Evolutionary conservation across 352 stramenopile species (phyloP), one percentile per base, ranked within the genome.

Genomic region (Pythium periplocum): DNA sequence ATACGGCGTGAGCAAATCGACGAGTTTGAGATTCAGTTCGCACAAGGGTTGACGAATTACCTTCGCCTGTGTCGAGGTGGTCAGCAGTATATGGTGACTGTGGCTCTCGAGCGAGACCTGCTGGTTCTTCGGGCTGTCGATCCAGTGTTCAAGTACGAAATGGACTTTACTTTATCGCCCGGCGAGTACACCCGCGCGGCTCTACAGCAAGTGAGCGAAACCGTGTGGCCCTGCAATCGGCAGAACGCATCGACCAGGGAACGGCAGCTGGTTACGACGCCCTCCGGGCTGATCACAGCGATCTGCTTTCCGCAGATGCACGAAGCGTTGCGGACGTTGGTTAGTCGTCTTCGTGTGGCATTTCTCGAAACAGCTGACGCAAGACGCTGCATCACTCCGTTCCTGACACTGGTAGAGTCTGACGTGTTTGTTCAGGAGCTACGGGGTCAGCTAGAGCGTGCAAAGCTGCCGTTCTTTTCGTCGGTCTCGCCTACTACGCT

Each of bases 391-490:
- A 68, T 71, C 53, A 68, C 59, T 0, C 66, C 61, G 26, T 78
- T 69, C 4, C 41, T 92, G 26, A 75, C 61, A 6, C 53, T 92
- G 1, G 71, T 87, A 1, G 81, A 92, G 48, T 77, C 69, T 11
- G 61, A 73, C 0, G 26, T 46, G 2, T 90, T 90, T 40, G 43
- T 90, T 1, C 33, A 68, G 0, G 73, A 69, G 2, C 55, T 92
- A 4, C 64, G 79, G 31, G 66, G 52, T 11, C 59, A 80, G 35
- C 54, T 92, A 2, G 59, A 54, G 0, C 58, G 70, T 6, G 58
- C 78, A 0, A 58, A 66, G 3, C 31, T 84, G 10, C 81, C 78
- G 31, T 88, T 90, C 55, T 92, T 89, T 38, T 90, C 75, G 71
- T 76, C 61, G 0, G 63, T 92, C 2, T 80, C 77, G 6, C 51